Base-by-base conservation (phyloP, 2,329 filamentous ascomycete genomes). In the Claviceps lovelessii region DNA sequence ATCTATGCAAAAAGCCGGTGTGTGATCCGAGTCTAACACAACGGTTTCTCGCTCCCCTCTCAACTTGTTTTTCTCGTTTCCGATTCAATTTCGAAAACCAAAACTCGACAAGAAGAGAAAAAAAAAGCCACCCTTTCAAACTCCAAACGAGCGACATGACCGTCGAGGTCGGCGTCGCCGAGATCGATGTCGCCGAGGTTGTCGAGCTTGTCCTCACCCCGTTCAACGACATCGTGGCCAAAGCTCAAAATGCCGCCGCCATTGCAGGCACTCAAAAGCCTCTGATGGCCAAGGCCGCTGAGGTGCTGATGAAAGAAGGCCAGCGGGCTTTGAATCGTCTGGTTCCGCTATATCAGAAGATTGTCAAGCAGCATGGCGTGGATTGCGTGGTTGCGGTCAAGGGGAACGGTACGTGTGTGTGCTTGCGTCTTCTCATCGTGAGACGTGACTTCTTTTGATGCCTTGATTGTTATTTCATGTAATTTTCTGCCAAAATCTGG, bases 171-270 rank as follows among this genome's bases (percentile, higher is more conserved):
- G n/a, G n/a, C n/a, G n/a, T n/a, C n/a, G n/a, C n/a, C n/a, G n/a
- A 42, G 35, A 49, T 39, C 44, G 46, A 74, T 72, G 71, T 13
- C 31, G 68, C 72, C 55, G 65, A 72, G 52, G 65, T 73, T 19
- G 60, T 61, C 51, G 67, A 70, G 44, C 71, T 80, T 49, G 72
- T 78, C 45, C 65, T 79, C 42, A 69, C 69, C 42, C 76, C 76
- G 19, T 80, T 80, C 60, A 69, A 65, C 53, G 76, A 80, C 52
- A 73, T 80, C 54, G 72, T 78, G 54, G 71, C 75, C 47, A 78
- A 78, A 66, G 76, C 72, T 37, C 73, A 67, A 37, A 58, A 61
- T 7, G 77, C 77, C 0, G 61, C 73, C 51, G 67, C 70, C 33
- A 77, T 78, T 68, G 75, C 75, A 10, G 72, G 66, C 47, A 68